These are phyloP conservation scores for Plenodomus biglobosus DNA, from an alignment of 2,329 filamentous ascomycete species.

Conservation along the genomic window DNA sequence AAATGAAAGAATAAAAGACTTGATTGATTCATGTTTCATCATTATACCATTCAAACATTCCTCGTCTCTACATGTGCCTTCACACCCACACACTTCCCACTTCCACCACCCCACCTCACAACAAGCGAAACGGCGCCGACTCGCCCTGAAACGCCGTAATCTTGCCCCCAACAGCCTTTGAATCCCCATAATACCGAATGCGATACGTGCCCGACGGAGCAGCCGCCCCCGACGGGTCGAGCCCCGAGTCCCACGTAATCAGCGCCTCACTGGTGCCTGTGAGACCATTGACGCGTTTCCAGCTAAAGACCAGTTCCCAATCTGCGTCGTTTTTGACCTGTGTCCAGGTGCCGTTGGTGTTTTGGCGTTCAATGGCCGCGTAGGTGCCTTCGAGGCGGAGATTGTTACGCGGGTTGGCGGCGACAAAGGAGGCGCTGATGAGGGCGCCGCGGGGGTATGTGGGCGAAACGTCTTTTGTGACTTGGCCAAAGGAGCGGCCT, in stretches of 20 bases:
- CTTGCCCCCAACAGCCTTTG: conserved; percentile 64
- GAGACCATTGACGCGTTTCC: conserved; percentile 70
- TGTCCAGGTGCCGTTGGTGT: conserved; percentile 59
- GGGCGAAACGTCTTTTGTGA: conserved; percentile 57
- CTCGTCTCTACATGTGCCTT: too few relatives aligned
- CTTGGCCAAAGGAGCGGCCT: conserved; percentile 70
- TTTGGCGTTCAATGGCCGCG: conserved; percentile 69
- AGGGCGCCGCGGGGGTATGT: conserved; percentile 62
- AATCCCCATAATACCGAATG: conserved; percentile 81
- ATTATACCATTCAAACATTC: too few relatives aligned
- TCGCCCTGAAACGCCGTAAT: conserved; percentile 61
- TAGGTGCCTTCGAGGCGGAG: conserved; percentile 77
- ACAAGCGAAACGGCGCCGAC: not conserved
- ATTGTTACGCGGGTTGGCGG: conserved; percentile 88
- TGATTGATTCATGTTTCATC: too few relatives aligned
- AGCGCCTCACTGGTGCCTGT: conserved; percentile 76
- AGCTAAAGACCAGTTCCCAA: conserved; percentile 80
- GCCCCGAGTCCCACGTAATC: conserved; percentile 74
- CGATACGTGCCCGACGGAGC: conserved; percentile 77
- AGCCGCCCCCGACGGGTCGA: conserved; percentile 45
- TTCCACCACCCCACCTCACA: not conserved
- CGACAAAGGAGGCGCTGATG: conserved; percentile 72
- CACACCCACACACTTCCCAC: not conserved
- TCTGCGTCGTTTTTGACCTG: conserved; percentile 72
- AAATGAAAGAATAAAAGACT: too few relatives aligned